Evolutionary conservation across 2,329 filamentous ascomycete species (phyloP).

Genomic region (Colletotrichum euphorbiae): DNA sequence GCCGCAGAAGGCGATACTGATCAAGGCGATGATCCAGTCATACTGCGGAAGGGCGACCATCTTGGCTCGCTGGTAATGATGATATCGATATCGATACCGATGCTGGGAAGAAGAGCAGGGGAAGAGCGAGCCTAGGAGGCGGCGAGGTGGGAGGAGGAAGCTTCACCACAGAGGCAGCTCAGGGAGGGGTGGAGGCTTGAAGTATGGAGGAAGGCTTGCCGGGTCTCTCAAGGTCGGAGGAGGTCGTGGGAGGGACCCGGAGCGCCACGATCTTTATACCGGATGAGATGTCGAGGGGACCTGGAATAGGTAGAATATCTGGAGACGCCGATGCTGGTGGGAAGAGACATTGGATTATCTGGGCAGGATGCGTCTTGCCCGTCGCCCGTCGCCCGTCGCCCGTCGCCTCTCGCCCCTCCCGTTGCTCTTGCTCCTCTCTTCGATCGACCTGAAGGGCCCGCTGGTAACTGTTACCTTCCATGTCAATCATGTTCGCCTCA

Average conservation of each 20-base stretch:
- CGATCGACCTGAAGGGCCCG: background rate
- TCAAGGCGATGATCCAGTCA: slow-evolving; percentile 39
- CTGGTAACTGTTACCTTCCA: background rate
- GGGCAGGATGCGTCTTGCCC: no score
- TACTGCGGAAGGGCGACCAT: slow-evolving; percentile 38
- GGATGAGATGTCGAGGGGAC: background rate
- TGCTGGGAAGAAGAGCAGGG: no score
- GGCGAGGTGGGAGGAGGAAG: background rate
- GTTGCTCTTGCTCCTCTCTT: background rate
- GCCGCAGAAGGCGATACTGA: slow-evolving; percentile 39
- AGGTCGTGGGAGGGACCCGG: background rate
- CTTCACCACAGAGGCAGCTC: slow-evolving; percentile 13
- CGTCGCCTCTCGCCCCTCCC: background rate
- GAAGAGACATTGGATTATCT: background rate
- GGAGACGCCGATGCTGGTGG: background rate
- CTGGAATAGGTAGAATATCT: slow-evolving; percentile 2
- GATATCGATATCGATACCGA: background rate
- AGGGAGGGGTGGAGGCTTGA: background rate
- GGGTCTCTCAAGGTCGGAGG: slow-evolving; percentile 9
- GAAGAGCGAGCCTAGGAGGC: background rate
- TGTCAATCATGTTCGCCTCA: slow-evolving; percentile 11
- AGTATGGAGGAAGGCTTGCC: slow-evolving; percentile 5
- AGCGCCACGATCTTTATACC: slow-evolving; percentile 35
- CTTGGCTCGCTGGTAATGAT: background rate
- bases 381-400: background rate